Base-by-base conservation (phyloP, 73 alveolate genomes). In the Paramecium caudatum region DNA sequence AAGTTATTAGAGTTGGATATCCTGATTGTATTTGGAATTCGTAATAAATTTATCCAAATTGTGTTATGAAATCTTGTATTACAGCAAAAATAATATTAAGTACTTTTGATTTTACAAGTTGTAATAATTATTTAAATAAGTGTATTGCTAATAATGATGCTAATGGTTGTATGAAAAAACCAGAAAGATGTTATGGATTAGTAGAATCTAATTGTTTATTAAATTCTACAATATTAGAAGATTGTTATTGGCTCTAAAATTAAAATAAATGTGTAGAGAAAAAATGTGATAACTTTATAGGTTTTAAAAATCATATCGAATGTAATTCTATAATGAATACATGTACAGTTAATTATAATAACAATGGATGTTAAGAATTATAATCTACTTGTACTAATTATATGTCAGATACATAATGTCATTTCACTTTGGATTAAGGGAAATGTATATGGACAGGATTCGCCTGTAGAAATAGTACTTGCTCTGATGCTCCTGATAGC, bases 191-290 rank as follows among this genome's bases (percentile, higher is more conserved):
- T 27, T 6, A 19, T 9, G 13, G 19, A 2, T 10, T 61, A 25
- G 41, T 5, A 16, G 5, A 17, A 3, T 17, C 3, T 9, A 25
- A 61, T 25, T 61, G 82, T 61, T 1, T 7, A 3, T 1, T 1
- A 0, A 21, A 34, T 1, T 62, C 82, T 10, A 30, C 17, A 49
- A 5, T 3, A 49, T 21, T 2, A 21, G 80, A 43, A 5, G 80
- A 65, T 33, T 74, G 88, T 45, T 27, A 19, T 41, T 74, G 88
- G 88, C n/a, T n/a, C n/a, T n/a, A n/a, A n/a, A 37, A 74, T 39
- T n/a, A 27, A 1, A 3, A 45, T 74, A 65, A 3, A 2, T 74
- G 88, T 39, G 68, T 37, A 41, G 88, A 39, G 17, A 74, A 13
- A 74, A 17, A 12, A 0, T 74, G 88, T 15, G 0, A 21, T 9